These are phyloP conservation scores for Trichoderma sp. DNA, from an alignment of 2,329 filamentous ascomycete genomes.

Conservation along the genomic window DNA sequence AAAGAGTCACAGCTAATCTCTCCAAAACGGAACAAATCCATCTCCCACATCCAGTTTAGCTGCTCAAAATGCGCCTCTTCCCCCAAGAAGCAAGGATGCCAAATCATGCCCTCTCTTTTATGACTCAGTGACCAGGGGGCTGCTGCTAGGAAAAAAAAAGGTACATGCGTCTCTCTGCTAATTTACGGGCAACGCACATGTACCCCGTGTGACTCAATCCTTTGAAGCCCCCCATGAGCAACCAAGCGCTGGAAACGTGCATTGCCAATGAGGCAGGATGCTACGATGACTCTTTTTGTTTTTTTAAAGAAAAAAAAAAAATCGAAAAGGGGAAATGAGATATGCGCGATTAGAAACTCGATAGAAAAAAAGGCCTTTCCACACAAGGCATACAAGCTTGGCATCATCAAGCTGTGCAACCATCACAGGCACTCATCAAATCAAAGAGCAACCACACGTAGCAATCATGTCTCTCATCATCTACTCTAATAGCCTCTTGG, in stretches of 20 bases:
- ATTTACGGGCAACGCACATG: neutral
- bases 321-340: neutral
- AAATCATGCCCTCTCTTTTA: neutral
- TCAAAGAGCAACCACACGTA: neutral
- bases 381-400: neutral
- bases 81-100: neutral
- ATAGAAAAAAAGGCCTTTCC: neutral
- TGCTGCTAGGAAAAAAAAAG: neutral
- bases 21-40: too few species aligned
- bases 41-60: neutral
- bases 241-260: conserved; percentile 1
- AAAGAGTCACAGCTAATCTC: neutral
- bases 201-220: conserved; percentile 8
- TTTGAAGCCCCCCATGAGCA: neutral
- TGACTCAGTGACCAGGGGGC: neutral
- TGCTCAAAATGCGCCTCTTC: neutral
- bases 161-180: neutral
- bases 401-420: neutral
- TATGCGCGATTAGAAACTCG: neutral
- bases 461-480: conserved; percentile 16
- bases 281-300: neutral
- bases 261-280: conserved; percentile 1
- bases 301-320: too few species aligned
- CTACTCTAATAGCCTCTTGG: conserved; percentile 14
- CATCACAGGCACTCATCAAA: neutral